phyloP scores from a whole-genome alignment of 2,329 filamentous ascomycete species.

The Amauroascus niger region DNA sequence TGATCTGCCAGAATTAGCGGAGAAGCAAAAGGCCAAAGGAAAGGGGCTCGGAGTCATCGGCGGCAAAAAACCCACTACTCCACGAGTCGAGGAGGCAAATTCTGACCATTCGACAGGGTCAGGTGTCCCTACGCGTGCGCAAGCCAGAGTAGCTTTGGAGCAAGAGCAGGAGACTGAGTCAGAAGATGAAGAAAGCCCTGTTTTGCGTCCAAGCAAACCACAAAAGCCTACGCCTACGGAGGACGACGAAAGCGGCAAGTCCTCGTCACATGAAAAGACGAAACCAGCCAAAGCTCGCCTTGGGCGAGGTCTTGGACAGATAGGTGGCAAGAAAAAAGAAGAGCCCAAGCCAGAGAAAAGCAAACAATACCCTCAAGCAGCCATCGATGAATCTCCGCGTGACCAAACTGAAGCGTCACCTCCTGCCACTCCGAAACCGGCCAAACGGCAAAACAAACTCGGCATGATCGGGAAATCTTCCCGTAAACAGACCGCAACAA shows the following conservation, averaged over 20 bases:
- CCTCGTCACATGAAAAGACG: slow-evolving; percentile 4
- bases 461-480: slow-evolving; percentile 25
- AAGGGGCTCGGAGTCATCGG: slow-evolving; percentile 15
- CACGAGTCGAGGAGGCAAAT: background rate
- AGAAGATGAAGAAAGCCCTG: slow-evolving; percentile 11
- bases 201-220: slow-evolving; percentile 9
- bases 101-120: background rate
- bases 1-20: slow-evolving; percentile 1
- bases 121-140: background rate
- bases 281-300: slow-evolving; percentile 13
- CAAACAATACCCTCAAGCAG: slow-evolving; percentile 17
- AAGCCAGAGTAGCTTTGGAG: background rate
- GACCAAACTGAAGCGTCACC: slow-evolving; percentile 1
- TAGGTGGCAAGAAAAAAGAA: slow-evolving; percentile 25
- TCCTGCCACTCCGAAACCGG: slow-evolving; percentile 15
- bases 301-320: slow-evolving; percentile 24
- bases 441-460: slow-evolving; percentile 24
- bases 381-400: background rate
- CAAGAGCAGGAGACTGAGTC: slow-evolving; percentile 10
- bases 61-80: slow-evolving; percentile 10
- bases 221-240: slow-evolving; percentile 3
- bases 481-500: slow-evolving; percentile 4
- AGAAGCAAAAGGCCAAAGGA: slow-evolving; percentile 7
- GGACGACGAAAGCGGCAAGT: slow-evolving; percentile 8
- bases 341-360: background rate